A percentile compares a stretch with the other conserved stretches of the same genome.
phyloP scores from a whole-genome alignment of 2,329 filamentous ascomycete genomes.

The Aureobasidium lini region DNA sequence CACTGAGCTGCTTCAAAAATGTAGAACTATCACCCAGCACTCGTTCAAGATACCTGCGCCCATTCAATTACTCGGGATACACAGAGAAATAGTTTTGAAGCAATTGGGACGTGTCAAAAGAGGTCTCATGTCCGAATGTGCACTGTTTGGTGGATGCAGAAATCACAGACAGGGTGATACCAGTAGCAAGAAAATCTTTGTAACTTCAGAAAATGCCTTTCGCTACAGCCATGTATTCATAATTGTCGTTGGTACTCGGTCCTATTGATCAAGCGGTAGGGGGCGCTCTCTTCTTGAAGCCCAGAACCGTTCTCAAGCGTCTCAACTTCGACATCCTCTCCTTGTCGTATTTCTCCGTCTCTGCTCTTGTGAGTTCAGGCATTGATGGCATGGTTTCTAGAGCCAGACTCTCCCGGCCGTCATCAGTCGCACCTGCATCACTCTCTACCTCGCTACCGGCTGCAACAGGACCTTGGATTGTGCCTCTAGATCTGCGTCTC shows the following conservation, averaged over 20 bases:
- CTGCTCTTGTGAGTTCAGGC: conserved; percentile 19
- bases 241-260: not conserved
- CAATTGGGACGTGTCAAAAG: too few relatives aligned
- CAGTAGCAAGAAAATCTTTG: too few relatives aligned
- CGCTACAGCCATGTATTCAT: not conserved
- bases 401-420: conserved; percentile 5
- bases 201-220: too few relatives aligned
- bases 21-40: too few relatives aligned
- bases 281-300: conserved; percentile 20
- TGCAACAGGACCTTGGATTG: not conserved
- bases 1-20: too few relatives aligned
- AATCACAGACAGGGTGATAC: too few relatives aligned
- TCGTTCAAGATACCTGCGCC: too few relatives aligned
- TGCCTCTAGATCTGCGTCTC: conserved; percentile 20
- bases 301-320: conserved; percentile 29
- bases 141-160: too few relatives aligned
- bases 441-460: not conserved
- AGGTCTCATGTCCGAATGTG: too few relatives aligned
- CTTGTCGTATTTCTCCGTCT: conserved; percentile 26
- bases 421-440: conserved; percentile 14
- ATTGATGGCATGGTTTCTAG: not conserved
- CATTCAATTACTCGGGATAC: too few relatives aligned
- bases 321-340: conserved; percentile 27
- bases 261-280: not conserved
- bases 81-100: too few relatives aligned